Percentiles rank a stretch among this genome's conserved stretches.
Evolutionary conservation across 148 eudicot genomes (phyloP).

Genomic region (Suaeda aralocaspica): DNA sequence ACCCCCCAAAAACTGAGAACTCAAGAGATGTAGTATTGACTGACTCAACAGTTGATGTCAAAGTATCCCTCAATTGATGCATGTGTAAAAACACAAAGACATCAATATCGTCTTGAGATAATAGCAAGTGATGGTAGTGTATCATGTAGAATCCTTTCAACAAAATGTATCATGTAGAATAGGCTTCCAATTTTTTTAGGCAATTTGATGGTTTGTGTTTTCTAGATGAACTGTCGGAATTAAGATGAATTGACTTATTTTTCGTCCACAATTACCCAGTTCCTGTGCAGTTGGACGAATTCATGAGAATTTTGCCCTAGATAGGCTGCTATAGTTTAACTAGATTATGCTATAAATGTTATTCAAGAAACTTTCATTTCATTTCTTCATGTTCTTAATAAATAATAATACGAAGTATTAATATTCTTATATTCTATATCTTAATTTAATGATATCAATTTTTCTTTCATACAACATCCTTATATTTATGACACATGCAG

Average conservation of each 20-base stretch:
- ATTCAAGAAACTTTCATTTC: too few species aligned
- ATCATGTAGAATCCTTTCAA: not conserved
- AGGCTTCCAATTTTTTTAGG: not conserved
- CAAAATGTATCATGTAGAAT: not conserved
- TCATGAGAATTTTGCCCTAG: too few species aligned
- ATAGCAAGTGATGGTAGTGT: not conserved
- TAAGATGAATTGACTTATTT: not conserved
- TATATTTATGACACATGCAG: too few species aligned
- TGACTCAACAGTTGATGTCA: conserved; percentile 56
- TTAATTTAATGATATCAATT: too few species aligned
- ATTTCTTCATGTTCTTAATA: too few species aligned
- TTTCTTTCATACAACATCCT: too few species aligned
- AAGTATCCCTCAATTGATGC: conserved; percentile 40
- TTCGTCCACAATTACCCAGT: not conserved
- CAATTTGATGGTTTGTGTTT: not conserved
- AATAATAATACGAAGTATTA: too few species aligned
- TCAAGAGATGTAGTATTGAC: conserved; percentile 52
- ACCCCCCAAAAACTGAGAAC: conserved; percentile 67
- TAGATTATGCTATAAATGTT: too few species aligned
- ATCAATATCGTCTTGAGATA: not conserved
- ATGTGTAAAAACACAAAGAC: not conserved
- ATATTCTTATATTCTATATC: too few species aligned
- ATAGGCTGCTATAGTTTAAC: too few species aligned
- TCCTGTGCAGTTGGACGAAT: not conserved
- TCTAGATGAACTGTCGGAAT: not conserved